A percentile compares a stretch with the other conserved stretches of the same genome.
phyloP scores from a whole-genome alignment of 73 alveolate genomes.

The Paramecium sonneborni region DNA sequence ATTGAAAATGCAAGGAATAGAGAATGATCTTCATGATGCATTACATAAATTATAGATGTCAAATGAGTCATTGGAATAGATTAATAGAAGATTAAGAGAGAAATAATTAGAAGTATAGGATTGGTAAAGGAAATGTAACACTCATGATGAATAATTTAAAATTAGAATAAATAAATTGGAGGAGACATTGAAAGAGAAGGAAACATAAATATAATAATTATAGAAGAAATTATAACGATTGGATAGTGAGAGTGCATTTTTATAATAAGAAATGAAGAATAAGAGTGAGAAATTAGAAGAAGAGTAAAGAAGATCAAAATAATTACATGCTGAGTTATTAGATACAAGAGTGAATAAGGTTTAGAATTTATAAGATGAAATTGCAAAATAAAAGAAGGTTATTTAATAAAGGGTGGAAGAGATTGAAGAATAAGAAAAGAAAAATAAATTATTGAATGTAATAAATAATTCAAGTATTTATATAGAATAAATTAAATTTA shows the following conservation, averaged over 20 bases:
- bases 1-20: not conserved
- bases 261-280: not conserved
- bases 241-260: not conserved
- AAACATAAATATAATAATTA: not conserved
- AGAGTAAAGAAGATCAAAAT: constrained; percentile 5
- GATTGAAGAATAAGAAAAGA: constrained; percentile 32
- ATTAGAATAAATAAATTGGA: not conserved
- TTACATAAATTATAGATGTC: not conserved
- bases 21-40: not conserved
- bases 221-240: not conserved
- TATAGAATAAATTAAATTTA: not conserved
- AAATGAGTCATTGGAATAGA: not conserved
- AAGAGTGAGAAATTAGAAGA: not conserved
- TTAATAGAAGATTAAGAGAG: not conserved
- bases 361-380: constrained; percentile 19
- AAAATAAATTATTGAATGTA: not conserved
- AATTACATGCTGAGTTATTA: constrained; percentile 15
- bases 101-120: constrained; percentile 33
- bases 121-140: constrained; percentile 35
- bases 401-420: constrained; percentile 22
- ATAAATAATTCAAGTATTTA: not conserved
- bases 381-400: not conserved
- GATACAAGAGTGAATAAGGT: constrained; percentile 3
- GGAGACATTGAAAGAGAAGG: not conserved
- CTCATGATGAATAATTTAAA: constrained; percentile 20